Evolutionary conservation across 768 basidiomycete genomes (phyloP).

Genomic region (Tulasnella sp.): DNA sequence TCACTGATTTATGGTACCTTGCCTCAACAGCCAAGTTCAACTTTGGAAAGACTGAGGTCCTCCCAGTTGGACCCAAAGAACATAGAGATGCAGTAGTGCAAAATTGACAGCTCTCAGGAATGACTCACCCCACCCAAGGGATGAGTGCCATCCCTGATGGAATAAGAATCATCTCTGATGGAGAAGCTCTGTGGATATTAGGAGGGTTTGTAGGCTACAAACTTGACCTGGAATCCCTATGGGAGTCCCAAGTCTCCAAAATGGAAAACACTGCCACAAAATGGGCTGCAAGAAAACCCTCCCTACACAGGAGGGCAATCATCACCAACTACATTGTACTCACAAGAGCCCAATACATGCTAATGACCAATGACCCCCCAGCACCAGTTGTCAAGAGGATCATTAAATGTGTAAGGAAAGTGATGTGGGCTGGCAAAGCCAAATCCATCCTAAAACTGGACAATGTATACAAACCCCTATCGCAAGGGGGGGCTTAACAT

Average conservation of each 20-base stretch:
- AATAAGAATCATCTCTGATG: slow-evolving; percentile 8
- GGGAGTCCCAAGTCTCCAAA: slow-evolving; percentile 16
- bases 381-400: neutral
- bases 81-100: slow-evolving; percentile 10
- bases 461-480: neutral
- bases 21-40: slow-evolving; percentile 26
- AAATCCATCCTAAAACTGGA: neutral
- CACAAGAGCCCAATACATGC: neutral
- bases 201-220: slow-evolving; percentile 21
- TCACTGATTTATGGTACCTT: slow-evolving; percentile 23
- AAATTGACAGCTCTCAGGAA: neutral
- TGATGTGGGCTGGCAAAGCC: neutral
- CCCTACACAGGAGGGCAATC: slow-evolving; percentile 1
- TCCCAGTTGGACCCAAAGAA: slow-evolving; percentile 20
- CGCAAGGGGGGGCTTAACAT: neutral
- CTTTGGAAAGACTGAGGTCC: slow-evolving; percentile 21
- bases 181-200: slow-evolving; percentile 13
- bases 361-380: neutral
- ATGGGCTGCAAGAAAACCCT: neutral
- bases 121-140: neutral
- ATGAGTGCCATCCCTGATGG: neutral
- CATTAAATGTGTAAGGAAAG: neutral
- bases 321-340: neutral
- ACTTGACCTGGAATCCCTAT: neutral
- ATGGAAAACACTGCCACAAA: neutral